Conservation (phyloP, 176 grass and related monocot species). For the Typha latifolia region DNA sequence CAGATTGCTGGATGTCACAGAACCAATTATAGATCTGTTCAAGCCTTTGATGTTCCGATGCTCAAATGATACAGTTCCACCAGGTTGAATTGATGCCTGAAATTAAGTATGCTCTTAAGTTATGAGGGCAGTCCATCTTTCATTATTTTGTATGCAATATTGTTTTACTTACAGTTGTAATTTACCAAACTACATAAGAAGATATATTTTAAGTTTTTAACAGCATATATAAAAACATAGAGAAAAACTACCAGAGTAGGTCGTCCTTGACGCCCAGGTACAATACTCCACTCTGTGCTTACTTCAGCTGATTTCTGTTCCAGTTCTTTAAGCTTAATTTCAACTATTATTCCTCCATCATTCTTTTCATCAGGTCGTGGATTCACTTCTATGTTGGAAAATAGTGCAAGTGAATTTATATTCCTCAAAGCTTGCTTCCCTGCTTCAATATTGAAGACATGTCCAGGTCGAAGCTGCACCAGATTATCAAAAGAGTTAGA, state of each 20-base stretch:
- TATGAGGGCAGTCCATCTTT: neutral
- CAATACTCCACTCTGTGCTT: conserved; percentile 92
- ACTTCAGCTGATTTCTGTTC: conserved; percentile 94
- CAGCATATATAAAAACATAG: neutral
- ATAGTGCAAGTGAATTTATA: conserved; percentile 85
- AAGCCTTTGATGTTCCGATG: conserved; percentile 86
- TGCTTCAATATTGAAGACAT: conserved; percentile 94
- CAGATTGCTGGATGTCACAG: conserved; percentile 92
- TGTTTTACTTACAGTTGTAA: too few relatives aligned
- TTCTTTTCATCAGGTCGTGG: conserved; percentile 85
- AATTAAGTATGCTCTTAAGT: conserved; percentile 12
- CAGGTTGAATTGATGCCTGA: conserved; percentile 93
- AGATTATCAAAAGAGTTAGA: conserved; percentile 11
- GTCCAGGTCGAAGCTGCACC: conserved; percentile 73
- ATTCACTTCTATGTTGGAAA: conserved; percentile 94
- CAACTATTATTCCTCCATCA: conserved; percentile 91
- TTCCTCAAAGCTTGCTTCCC: conserved; percentile 90
- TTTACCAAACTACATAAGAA: too few relatives aligned
- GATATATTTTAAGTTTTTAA: too few relatives aligned
- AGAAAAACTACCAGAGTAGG: conserved; percentile 63
- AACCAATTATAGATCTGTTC: conserved; percentile 87
- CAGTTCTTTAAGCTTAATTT: conserved; percentile 94
- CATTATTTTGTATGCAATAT: too few relatives aligned
- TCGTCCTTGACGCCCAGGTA: conserved; percentile 63
- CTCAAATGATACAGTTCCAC: conserved; percentile 94